Evolutionary conservation across 106 monocot genomes (phyloP).

Genomic region (Acorus calamus): DNA sequence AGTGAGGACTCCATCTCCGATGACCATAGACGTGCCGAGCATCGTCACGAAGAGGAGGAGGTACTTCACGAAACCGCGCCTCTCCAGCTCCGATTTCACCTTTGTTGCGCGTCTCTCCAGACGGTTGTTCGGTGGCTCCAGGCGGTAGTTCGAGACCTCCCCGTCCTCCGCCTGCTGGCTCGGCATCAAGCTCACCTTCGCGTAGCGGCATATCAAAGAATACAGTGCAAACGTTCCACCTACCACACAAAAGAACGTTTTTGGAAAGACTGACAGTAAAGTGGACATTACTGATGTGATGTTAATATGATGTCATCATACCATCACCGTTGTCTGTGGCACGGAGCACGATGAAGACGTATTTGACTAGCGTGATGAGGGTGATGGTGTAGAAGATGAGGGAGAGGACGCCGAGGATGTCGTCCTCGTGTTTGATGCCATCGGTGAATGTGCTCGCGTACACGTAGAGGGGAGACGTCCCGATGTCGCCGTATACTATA

Average conservation of each 20-base stretch:
- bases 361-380: conserved; percentile 44
- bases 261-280: no score
- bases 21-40: conserved; percentile 15
- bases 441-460: conserved; percentile 42
- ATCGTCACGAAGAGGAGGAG: conserved; percentile 2
- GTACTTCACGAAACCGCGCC: neutral
- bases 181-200: conserved; percentile 6
- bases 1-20: conserved; percentile 12
- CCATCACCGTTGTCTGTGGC: conserved; percentile 66
- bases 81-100: conserved; percentile 4
- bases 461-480: conserved; percentile 62
- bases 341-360: conserved; percentile 41
- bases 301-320: conserved; percentile 1
- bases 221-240: conserved; percentile 9
- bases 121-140: neutral
- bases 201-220: conserved; percentile 6
- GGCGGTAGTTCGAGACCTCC: conserved; percentile 1
- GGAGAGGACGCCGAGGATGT: conserved; percentile 54
- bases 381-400: conserved; percentile 48
- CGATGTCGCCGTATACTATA: conserved; percentile 57
- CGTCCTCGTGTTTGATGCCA: conserved; percentile 39
- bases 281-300: no score
- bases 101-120: neutral
- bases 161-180: conserved; percentile 13
- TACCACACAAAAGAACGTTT: neutral